Evolutionary conservation across 2,329 filamentous ascomycete genomes (phyloP), one percentile per base, ranked within the genome.

Genomic region (Fusarium oligoseptatum): DNA sequence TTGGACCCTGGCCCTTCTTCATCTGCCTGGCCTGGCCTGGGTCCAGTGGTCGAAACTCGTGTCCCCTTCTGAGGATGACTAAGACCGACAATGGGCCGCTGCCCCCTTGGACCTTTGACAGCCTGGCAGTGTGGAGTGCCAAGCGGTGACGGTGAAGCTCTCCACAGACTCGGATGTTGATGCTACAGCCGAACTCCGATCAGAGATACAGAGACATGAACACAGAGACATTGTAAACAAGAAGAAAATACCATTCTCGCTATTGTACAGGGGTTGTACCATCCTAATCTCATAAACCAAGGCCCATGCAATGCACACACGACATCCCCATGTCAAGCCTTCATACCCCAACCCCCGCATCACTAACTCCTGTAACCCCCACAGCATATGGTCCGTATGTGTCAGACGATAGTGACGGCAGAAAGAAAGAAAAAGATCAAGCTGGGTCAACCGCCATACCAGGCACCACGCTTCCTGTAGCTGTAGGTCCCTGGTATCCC

Each of bases 401-500:
- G 14, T 66, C 39, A 24, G 36, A 39, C 32, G 63, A 65, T 60
- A 37, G 52, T 48, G 52, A 60, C 39, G 39, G 37, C 29, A 34
- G 41, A 45, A 14, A 10, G 4, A 27, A 41, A 37, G 15, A 52
- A 11, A n/a, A 17, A 67, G 14, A 64, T 77, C 43, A 78, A 62
- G 73, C 76, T 15, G 43, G 48, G 50, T 71, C 70, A n/a, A 76
- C 37, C 4, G 55, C 68, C 66, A 76, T 68, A 0, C 74, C 72
- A 2, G 74, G 72, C 3, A 79, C 75, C 60, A 78, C 66, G 10
- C 63, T 69, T 6, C 77, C 77, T 2, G 76, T 74, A 2, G 75
- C 55, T 4, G 73, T 77, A 12, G 77, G 77, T 5, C 77, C 77
- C n/a, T 71, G 70, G 4, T 79, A 79, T 9, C 75, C 77, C 29